These are phyloP conservation scores for Podaxis carcinomalis DNA, from an alignment of 768 basidiomycete species.

Conservation along the genomic window DNA sequence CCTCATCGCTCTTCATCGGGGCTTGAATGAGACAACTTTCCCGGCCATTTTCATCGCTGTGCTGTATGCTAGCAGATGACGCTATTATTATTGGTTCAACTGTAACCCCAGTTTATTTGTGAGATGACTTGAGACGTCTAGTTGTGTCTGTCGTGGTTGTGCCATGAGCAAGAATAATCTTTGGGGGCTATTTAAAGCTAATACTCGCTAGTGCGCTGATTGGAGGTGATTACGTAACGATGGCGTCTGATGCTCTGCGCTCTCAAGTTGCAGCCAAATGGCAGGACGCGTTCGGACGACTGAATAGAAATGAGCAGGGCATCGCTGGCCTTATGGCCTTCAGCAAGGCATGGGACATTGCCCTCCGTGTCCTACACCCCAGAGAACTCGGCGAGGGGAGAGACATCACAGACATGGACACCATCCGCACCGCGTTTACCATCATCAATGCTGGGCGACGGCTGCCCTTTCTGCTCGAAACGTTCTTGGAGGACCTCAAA, in stretches of 20 bases:
- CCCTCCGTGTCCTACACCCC: constrained; percentile 52
- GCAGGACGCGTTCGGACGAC: constrained; percentile 64
- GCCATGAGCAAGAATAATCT: no score
- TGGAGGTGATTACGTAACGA: constrained; percentile 17
- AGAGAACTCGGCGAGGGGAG: not conserved
- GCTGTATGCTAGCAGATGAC: no score
- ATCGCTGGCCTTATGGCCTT: constrained; percentile 63
- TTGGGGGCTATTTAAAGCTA: no score
- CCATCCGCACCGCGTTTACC: constrained; percentile 53
- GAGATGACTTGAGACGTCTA: no score
- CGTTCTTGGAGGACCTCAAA: constrained; percentile 67
- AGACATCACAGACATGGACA: constrained; percentile 24
- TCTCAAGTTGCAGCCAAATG: constrained; percentile 66
- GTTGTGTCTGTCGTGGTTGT: no score
- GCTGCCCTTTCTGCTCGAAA: constrained; percentile 62
- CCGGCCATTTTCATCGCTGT: no score
- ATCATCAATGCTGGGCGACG: constrained; percentile 54
- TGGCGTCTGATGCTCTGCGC: constrained; percentile 61
- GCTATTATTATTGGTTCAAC: no score
- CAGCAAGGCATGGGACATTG: constrained; percentile 65
- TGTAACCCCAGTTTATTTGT: no score
- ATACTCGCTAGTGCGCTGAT: not conserved
- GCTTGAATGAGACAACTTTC: no score
- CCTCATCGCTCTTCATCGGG: no score
- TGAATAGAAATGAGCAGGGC: constrained; percentile 55